Base-by-base conservation (phyloP, 176 grass and related monocot species). In the Zea mays region DNA sequence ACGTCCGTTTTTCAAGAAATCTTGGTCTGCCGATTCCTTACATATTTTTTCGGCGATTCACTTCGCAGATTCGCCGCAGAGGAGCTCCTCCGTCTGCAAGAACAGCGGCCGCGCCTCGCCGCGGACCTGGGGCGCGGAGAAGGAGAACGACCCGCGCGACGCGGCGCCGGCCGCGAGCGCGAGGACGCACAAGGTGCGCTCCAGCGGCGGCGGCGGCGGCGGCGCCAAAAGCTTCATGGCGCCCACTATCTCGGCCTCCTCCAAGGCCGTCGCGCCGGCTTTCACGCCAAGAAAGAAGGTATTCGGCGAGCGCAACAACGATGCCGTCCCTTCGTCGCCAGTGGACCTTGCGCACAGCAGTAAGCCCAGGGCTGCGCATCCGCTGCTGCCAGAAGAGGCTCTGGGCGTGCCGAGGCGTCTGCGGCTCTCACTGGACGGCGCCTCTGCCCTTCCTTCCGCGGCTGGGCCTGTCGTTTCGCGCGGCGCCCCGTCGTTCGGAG, bases 211-310 rank as follows among this genome's bases (percentile, higher is more conserved):
- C 65, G 72, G 41, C 56, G 68, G 50, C 56, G 66, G 33, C 5
- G 62, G 16, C 48, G 12, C 48, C 5, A 98, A 98, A 81, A 92
- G 79, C 66, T 98, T 98, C 91, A 98, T 98, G 96, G 80, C 96
- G 39, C 89, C 96, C 16, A 98, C 96, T 5, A 86, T 98, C 85
- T 98, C 96, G 10, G 89, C 96, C 47, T 13, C 96, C 2, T 94
- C 87, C 77, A 98, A 98, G 86, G 87, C 84, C 65, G 80, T 87
- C 3, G 74, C 59, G 16, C 62, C 92, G 16, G 39, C 87, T 2
- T 63, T 84, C 4, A 87, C 79, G 66, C 90, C 90, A 5, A 83
- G 81, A 59, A 91, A 86, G 71, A 88, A 43, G 82, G 62, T 93
- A 9, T 90, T 97, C 10, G 86, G 78, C 2, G 94, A 97, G 82